Base-by-base conservation (phyloP, 495 filamentous ascomycete species). In the Talaromyces stipitatus region DNA sequence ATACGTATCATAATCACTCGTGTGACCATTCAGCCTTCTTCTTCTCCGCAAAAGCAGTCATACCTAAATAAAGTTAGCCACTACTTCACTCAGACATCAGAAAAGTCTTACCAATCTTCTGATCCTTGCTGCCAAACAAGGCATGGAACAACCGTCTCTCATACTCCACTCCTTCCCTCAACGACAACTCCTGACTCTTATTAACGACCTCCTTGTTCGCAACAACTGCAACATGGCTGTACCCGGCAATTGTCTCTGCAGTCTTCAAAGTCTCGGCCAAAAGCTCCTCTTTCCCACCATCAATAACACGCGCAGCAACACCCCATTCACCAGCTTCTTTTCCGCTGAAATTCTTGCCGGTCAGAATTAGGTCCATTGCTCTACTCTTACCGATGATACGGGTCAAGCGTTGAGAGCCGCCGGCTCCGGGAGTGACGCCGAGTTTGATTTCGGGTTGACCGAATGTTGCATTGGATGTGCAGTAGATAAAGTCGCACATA, bases 161-260 rank as follows among this genome's bases (percentile, higher is more conserved):
- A 73, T 81, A 97, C 75, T 97, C 95, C 1, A 98, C 85, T 0
- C 94, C 94, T 64, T 97, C 95, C 62, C 86, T 78, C 59, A 98
- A 72, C 11, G 83, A 74, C 60, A 92, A 66, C 62, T 97, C 92
- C 77, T 96, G 90, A 64, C 89, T 92, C 84, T 96, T 96, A 64
- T 96, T 96, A 24, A 98, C 91, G 16, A 91, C 95, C 80, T 97
- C 94, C 82, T 98, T 98, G 7, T 84, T 88, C n/a, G 89, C 94
- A 77, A 87, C 82, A 23, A 95, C 85, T 0, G 91, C 87, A 32
- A 97, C 83, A 62, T 74, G 80, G 28, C 85, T 88, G 67, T 90
- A 88, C 0, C 85, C 75, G 0, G 95, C 90, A 73, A 98, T 97
- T 52, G 79, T 88, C 82, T 88, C 90, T 14, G 94, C 94, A 20